A percentile compares a stretch with the other conserved stretches of the same genome.
These are phyloP conservation scores for Solanum pimpinellifolium DNA, from an alignment of 257 asterid genomes.

Conservation along the genomic window DNA sequence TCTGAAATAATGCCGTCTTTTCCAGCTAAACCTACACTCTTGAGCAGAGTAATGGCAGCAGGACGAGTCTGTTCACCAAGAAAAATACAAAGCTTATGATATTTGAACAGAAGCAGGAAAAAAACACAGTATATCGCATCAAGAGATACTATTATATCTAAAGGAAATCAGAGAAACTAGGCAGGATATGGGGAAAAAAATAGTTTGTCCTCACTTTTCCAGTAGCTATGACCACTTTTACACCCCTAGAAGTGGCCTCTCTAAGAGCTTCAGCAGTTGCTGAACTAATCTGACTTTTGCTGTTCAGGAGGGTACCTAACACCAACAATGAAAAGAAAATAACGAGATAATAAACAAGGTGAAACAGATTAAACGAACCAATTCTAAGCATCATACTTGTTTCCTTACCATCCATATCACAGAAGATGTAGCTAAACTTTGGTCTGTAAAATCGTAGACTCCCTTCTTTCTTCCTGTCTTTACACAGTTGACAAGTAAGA, in stretches of 20 bases:
- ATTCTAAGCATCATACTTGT: not conserved
- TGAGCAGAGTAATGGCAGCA: slow-evolving; percentile 57
- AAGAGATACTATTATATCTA: not conserved
- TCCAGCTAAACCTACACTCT: slow-evolving; percentile 71
- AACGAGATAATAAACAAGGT: not conserved
- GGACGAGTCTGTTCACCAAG: slow-evolving; percentile 64
- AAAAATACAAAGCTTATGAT: slow-evolving; percentile 3
- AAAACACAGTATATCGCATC: slow-evolving; percentile 1
- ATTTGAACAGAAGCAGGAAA: not conserved
- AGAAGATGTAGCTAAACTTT: slow-evolving; percentile 76
- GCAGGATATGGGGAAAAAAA: not conserved
- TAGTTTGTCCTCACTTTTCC: slow-evolving; percentile 63
- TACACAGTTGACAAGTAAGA: slow-evolving; percentile 58
- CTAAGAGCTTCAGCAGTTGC: slow-evolving; percentile 72
- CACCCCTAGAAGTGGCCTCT: slow-evolving; percentile 90
- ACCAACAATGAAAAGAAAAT: not conserved
- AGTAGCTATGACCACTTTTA: slow-evolving; percentile 89
- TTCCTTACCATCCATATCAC: slow-evolving; percentile 96
- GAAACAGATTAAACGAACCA: not conserved
- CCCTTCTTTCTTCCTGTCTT: slow-evolving; percentile 98
- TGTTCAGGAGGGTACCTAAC: slow-evolving; percentile 90
- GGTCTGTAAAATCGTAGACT: slow-evolving; percentile 94
- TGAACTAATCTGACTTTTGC: slow-evolving; percentile 71
- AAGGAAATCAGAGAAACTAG: not conserved
- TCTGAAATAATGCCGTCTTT: slow-evolving; percentile 73